Base-by-base conservation (phyloP, 306 rosid genomes). In the Vachellia pachyceras region DNA sequence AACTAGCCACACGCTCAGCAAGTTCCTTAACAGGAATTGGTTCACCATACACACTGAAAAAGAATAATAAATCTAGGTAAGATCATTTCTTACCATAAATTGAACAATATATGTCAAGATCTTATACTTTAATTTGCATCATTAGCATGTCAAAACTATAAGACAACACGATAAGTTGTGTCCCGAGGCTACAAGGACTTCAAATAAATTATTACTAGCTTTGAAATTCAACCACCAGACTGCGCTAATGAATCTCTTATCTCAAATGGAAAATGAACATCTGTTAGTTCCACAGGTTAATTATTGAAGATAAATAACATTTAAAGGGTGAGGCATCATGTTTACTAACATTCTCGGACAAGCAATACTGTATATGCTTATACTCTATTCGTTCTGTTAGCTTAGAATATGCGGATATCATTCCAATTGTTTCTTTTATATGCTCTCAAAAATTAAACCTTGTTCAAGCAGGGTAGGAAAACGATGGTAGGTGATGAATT, bases 1-100 rank as follows among this genome's bases (percentile, higher is more conserved):
- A 95, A 84, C 97, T 95, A 79, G 96, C 94, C 78, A 95, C 96
- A 23, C 99, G 98, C 0, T 93, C 98, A 69, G 98, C 99, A 63
- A 95, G 98, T 77, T 95, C 99, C 91, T 95, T 93, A 40, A 93
- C 89, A 82, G 98, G 97, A 82, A 95, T 90, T 73, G 84, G 91
- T 41, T 95, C 98, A 6, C 99, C 99, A 39, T 95, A 95, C 10
- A 85, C 87, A 49, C 97, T 94, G 89, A 83, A 88, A 80, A 81
- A 63, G 54, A 25, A 69, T 50, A 23, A 20, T 15, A 65, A 81
- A 72, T 80, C n/a, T n/a, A n/a, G 50, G 82, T 75, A 50, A 83
- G 35, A 9, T 75, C n/a, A n/a, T 65, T 61, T 41, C 72, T 47
- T 69, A 35, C 29, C 76, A 77, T 67, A 47, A 58, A 17, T 57